Base-by-base conservation (phyloP, 306 rosid genomes). In the Quercus bicolor region DNA sequence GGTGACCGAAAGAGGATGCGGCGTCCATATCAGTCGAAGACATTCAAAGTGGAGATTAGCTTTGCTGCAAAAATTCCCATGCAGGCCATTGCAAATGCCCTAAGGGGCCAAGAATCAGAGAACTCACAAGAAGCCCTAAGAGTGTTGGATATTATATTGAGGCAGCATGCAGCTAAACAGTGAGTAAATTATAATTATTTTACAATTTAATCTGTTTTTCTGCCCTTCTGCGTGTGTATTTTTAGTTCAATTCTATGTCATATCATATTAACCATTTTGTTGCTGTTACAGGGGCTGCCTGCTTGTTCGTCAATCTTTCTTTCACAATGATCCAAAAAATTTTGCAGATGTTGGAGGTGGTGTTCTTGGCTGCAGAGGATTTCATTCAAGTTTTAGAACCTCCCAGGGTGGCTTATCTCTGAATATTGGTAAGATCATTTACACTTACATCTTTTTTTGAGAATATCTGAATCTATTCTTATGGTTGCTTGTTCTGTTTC, bases 111-210 rank as follows among this genome's bases (percentile, higher is more conserved):
- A 56, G 97, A 93, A 33, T 81, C 99, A 0, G 98, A 95, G 68
- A 90, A 91, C 66, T 96, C 83, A 34, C 98, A 93, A 53, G 98
- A 92, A 71, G 99, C 99, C 3, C 84, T 96, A 1, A 83, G 99
- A 64, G 99, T 96, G 12, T 81, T 96, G 75, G 99, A 95, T 78
- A 91, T 91, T 19, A 87, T 96, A 21, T 57, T 96, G 69, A 79
- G 99, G 75, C 99, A 96, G 73, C 97, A 96, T 86, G 97, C 99
- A 74, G 89, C 99, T 0, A 93, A 88, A 72, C 98, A 91, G 99
- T 96, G 60, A 86, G 98, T 83, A 37, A 72, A 77, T 14, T 65
- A 9, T 57, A 16, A 5, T 26, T 5, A 18, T 5, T 70, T 8
- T 51, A 28, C 6, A 40, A 40, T 8, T 37, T 40, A 40, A 40